Base-by-base conservation (phyloP, 75 land plant genomes). In the Picea sitchensis region DNA sequence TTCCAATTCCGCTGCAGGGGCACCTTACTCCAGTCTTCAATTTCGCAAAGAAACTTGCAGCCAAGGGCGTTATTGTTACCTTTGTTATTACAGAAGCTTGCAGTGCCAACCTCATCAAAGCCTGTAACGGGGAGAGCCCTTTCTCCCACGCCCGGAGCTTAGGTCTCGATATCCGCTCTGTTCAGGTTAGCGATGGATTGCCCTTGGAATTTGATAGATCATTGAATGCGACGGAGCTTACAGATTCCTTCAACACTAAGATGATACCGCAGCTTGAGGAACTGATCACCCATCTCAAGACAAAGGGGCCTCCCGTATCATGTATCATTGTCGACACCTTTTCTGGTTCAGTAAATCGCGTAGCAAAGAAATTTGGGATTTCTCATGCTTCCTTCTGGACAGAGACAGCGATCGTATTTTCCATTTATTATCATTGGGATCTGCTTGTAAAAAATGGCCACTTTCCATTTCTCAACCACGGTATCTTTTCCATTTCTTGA, bases 131-230 rank as follows among this genome's bases (percentile, higher is more conserved):
- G 26, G 26, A 26, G 26, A 26, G 26, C 26, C 26, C 26, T 26
- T 26, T 26, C 26, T 26, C 26, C 26, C 26, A 26, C 26, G 26
- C 26, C 26, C 26, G 26, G 26, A 26, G 60, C 21, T 75, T 84
- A 1, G 86, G 84, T 14, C 82, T 88, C 5, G 84, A 88, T 56
- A 84, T 88, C 73, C 82, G 81, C n/a, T 84, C 78, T 54, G 75
- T 59, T 26, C 67, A 77, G 20, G 76, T 88, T 17, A 57, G 36
- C 64, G 89, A 88, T 56, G 89, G 89, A 21, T 80, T 88, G 58
- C 89, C 89, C 3, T 1, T 82, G 20, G 51, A n/a, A 41, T 82
- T 88, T 36, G 86, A 88, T 58, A 68, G 86, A 11, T 82, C 82
- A 0, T 17, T 82, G 59, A 82, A 84, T 75, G 81, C 76, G n/a